phyloP scores from a whole-genome alignment of 164 flowering plant species.

The Nymphaea thermarum region DNA sequence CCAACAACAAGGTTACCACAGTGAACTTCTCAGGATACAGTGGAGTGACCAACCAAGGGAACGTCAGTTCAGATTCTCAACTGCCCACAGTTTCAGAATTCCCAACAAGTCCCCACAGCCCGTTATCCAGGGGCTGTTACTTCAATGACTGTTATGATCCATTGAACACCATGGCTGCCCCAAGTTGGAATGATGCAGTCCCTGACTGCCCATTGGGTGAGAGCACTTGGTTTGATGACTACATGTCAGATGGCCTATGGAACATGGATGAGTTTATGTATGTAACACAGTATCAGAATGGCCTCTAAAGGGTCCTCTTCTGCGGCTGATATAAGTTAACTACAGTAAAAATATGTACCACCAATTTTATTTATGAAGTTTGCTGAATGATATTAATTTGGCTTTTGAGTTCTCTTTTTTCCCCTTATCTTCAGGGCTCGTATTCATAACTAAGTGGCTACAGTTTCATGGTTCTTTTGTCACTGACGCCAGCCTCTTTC shows the following conservation, averaged over 20 bases:
- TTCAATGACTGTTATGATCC: slow-evolving; percentile 18
- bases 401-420: not conserved
- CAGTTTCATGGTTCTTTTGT: too few species aligned
- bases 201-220: slow-evolving; percentile 18
- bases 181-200: slow-evolving; percentile 4
- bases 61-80: slow-evolving; percentile 2
- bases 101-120: slow-evolving; percentile 14
- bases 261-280: slow-evolving; percentile 44
- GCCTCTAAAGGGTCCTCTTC: not conserved
- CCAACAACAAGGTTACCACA: not conserved
- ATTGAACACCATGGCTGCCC: slow-evolving; percentile 18
- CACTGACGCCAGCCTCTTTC: too few species aligned
- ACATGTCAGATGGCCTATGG: slow-evolving; percentile 25
- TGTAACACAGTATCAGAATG: slow-evolving; percentile 12
- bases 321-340: not conserved
- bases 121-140: slow-evolving; percentile 9
- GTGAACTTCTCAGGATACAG: not conserved
- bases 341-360: not conserved
- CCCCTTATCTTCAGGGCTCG: too few species aligned
- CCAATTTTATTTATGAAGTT: not conserved
- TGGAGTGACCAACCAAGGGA: not conserved
- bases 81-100: slow-evolving; percentile 19
- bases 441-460: too few species aligned
- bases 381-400: not conserved
- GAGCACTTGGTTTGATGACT: slow-evolving; percentile 24